Evolutionary conservation across 2,329 filamentous ascomycete genomes (phyloP), one percentile per base, ranked within the genome.

Genomic region (Xylaria sp.): DNA sequence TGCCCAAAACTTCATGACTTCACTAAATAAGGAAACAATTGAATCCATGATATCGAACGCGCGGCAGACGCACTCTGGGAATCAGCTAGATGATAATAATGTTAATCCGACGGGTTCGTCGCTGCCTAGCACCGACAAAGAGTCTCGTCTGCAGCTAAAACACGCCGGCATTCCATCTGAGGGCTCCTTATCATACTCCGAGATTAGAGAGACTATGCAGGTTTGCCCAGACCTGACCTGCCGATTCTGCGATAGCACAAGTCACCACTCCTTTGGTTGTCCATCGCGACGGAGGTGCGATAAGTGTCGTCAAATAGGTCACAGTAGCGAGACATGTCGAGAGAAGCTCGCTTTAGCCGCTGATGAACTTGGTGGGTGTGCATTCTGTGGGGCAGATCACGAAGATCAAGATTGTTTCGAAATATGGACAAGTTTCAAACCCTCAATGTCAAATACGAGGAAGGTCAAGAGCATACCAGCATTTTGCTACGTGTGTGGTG

Each of bases 251-350:
- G 77, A 79, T 28, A 80, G 78, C 62, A 68, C 73, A 13, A 79
- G 79, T 2, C 88, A 91, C 76, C 82, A 82, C 63, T 80, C 82
- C 5, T 83, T 83, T 71, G 80, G 78, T 63, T 91, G 89, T 72
- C 86, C 87, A 12, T 80, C 79, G 5, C 82, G 81, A 41, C 78
- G 78, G 41, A 83, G 87, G 69, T 91, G 89, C 76, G 76, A 74
- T 58, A 89, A 88, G 75, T 93, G 91, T 78, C 85, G 83, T 57
- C 87, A 90, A 77, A 81, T 86, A 52, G 91, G 91, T 10, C 91
- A 94, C 74, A 73, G 75, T 60, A 78, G 80, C 20, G 73, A 78
- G 0, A 73, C 80, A 8, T 93, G 91, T 75, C 74, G 79, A 1
- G 88, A 91, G 70, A 88, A 88, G 69, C 82, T 92, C 51, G 78